Base-by-base conservation (phyloP, 495 filamentous ascomycete species). In the Daldinia caldariorum region DNA sequence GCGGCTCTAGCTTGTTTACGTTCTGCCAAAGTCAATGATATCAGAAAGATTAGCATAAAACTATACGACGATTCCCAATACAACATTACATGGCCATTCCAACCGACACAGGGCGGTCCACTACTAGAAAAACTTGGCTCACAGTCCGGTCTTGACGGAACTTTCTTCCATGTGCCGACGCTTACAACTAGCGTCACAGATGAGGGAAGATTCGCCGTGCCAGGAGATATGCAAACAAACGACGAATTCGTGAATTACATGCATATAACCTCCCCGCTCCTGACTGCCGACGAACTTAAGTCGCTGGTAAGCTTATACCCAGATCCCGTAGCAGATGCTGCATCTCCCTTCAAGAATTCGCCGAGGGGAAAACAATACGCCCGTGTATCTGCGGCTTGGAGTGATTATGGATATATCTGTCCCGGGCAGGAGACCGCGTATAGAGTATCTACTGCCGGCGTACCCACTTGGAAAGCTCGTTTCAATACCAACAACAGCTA, bases 321-420 rank as follows among this genome's bases (percentile, higher is more conserved):
- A 0, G 87, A 90, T 67, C 88, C 88, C 0, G 74, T 76, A 9
- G 69, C 68, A 14, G 35, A 74, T 59, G 66, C 72, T 1, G 38
- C 34, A 1, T 70, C 70, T 38, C 70, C 70, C 10, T 73, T 69
- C 47, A 66, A 66, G 37, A 79, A 78, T 6, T 16, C 72, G 12
- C 76, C 76, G 3, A 72, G 84, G 6, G 86, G 85, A 0, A 18
- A 72, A 2, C 88, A 90, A 67, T 89, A 82, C 65, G 79, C 80
- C 10, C 82, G 89, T 10, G 76, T 88, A 22, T 85, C 89, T 66
- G 84, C 86, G 10, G 89, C 89, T 0, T 91, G 89, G 66, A 83
- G 79, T 4, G 86, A 91, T 69, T 91, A 88, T 72, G 87, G 85
- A 0, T 90, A 90, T 62, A 85, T 88, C 37, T 87, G 86, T 31